These are phyloP conservation scores for Pleurotus giganteus DNA, from an alignment of 768 basidiomycete genomes.

Conservation along the genomic window DNA sequence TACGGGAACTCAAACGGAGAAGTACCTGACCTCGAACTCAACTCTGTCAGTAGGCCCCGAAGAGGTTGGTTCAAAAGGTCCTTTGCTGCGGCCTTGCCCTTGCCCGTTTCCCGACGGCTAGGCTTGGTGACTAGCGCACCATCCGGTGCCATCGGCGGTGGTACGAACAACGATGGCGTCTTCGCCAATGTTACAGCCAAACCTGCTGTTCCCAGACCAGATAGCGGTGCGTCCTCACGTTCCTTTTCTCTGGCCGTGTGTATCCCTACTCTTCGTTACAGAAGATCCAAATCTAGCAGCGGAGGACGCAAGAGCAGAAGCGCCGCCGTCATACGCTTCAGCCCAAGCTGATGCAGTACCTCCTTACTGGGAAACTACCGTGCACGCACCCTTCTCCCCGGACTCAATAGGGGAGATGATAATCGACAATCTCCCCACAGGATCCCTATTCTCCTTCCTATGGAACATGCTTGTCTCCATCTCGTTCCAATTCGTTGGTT, in stretches of 20 bases:
- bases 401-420: slow-evolving; percentile 75
- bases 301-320: slow-evolving; percentile 79
- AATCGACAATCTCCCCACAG: slow-evolving; percentile 85
- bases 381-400: slow-evolving; percentile 81
- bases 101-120: slow-evolving; percentile 42
- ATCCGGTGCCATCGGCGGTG: slow-evolving; percentile 56
- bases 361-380: slow-evolving; percentile 95
- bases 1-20: slow-evolving; percentile 75
- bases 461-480: slow-evolving; percentile 94
- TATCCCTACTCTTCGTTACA: neutral
- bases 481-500: slow-evolving; percentile 97
- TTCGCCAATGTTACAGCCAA: slow-evolving; percentile 96
- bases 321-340: slow-evolving; percentile 88
- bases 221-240: slow-evolving; percentile 48
- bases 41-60: slow-evolving; percentile 30
- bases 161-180: slow-evolving; percentile 82
- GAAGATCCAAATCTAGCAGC: slow-evolving; percentile 76
- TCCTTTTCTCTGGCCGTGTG: slow-evolving; percentile 14
- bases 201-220: slow-evolving; percentile 57
- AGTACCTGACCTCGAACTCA: slow-evolving; percentile 47
- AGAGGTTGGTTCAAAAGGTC: slow-evolving; percentile 55
- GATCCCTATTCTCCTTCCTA: slow-evolving; percentile 80
- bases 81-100: slow-evolving; percentile 55
- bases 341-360: slow-evolving; percentile 96
- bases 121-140: slow-evolving; percentile 39